Evolutionary conservation across 2,329 filamentous ascomycete genomes (phyloP).

Genomic region (Chrysoporthe cubensis): DNA sequence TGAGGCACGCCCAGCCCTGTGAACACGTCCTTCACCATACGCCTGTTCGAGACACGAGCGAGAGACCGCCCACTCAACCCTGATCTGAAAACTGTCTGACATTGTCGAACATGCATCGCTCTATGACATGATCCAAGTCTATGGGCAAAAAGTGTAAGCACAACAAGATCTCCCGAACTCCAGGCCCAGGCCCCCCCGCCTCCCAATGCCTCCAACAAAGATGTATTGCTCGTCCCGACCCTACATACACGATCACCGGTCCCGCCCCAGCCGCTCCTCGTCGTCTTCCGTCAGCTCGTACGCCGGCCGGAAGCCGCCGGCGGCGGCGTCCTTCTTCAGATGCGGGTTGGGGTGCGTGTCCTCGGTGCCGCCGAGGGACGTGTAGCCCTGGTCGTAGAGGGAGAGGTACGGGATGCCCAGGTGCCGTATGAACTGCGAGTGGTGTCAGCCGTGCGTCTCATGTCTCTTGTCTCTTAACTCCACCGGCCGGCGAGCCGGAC

Average conservation of each 20-base stretch:
- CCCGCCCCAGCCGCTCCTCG: slow-evolving; percentile 78
- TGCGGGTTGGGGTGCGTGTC: slow-evolving; percentile 91
- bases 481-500: not conserved
- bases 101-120: slow-evolving; percentile 1
- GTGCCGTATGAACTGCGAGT: slow-evolving; percentile 72
- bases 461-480: slow-evolving; percentile 1
- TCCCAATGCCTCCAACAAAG: not conserved
- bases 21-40: not conserved
- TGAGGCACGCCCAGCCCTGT: not conserved
- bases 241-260: slow-evolving; percentile 45
- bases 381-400: slow-evolving; percentile 70
- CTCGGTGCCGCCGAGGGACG: slow-evolving; percentile 84
- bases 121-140: not conserved
- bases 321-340: slow-evolving; percentile 50
- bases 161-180: slow-evolving; percentile 5
- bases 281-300: slow-evolving; percentile 76
- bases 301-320: slow-evolving; percentile 65
- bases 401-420: slow-evolving; percentile 81
- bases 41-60: not conserved
- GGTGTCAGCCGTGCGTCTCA: slow-evolving; percentile 21
- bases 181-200: not conserved
- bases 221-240: not conserved
- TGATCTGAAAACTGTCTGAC: not conserved
- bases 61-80: not conserved
- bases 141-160: not conserved